Conservation (phyloP, 1,139 yeast genomes). For the Zygosaccharomyces sapae region DNA sequence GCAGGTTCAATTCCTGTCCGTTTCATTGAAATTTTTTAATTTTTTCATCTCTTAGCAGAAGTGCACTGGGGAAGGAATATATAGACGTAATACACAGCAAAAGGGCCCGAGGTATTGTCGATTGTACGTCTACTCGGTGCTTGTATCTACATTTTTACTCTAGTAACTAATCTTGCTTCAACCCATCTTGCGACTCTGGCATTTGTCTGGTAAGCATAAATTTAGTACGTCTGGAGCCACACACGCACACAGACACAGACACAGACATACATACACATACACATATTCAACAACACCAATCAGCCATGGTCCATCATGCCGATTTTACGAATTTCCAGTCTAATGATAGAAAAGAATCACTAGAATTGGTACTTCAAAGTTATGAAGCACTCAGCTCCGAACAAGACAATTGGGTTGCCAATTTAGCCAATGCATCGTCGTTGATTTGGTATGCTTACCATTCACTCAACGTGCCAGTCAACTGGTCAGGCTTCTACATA, state of each 20-base stretch:
- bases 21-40: constrained; percentile 40
- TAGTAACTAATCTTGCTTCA: too few relatives aligned
- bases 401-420: constrained; percentile 81
- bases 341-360: constrained; percentile 49
- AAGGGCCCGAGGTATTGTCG: too few relatives aligned
- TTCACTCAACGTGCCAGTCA: constrained; percentile 53
- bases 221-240: neutral
- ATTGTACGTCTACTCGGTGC: too few relatives aligned
- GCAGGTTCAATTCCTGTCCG: constrained; percentile 79
- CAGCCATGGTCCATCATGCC: constrained; percentile 50
- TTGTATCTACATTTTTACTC: too few relatives aligned
- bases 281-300: neutral
- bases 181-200: too few relatives aligned
- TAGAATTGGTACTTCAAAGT: constrained; percentile 55
- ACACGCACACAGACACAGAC: too few relatives aligned
- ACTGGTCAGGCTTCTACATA: constrained; percentile 94
- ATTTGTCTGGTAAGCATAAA: too few relatives aligned
- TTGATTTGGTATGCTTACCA: constrained; percentile 84
- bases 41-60: too few relatives aligned
- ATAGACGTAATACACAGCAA: too few relatives aligned
- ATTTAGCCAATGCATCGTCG: constrained; percentile 79
- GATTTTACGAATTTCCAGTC: constrained; percentile 52
- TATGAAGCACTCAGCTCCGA: constrained; percentile 60
- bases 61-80: too few relatives aligned
- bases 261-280: too few relatives aligned